phyloP scores from a whole-genome alignment of 164 flowering plant genomes.

The Nymphaea thermarum region DNA sequence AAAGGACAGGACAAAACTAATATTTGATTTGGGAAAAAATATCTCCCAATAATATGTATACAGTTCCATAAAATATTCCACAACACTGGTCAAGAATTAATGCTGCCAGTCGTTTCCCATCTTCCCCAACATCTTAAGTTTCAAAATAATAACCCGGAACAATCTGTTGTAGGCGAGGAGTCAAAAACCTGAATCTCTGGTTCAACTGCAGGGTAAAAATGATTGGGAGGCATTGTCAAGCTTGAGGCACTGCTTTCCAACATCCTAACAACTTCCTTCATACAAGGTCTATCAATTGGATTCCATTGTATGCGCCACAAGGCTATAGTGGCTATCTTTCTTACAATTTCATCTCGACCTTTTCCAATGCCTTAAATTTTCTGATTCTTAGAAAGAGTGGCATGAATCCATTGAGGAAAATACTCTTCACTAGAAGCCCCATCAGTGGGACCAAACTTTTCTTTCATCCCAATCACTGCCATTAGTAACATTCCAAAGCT shows the following conservation, averaged over 20 bases:
- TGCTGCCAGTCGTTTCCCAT: too few species aligned
- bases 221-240: slow-evolving; percentile 9
- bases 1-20: too few species aligned
- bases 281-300: slow-evolving; percentile 8
- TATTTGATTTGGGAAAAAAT: too few species aligned
- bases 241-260: slow-evolving; percentile 3
- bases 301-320: slow-evolving; percentile 12
- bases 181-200: too few species aligned
- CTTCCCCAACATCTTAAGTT: too few species aligned
- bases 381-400: neutral
- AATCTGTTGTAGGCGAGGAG: too few species aligned
- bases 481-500: slow-evolving; percentile 5
- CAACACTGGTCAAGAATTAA: too few species aligned
- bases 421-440: slow-evolving; percentile 1
- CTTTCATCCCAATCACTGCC: neutral
- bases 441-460: neutral
- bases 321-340: slow-evolving; percentile 9
- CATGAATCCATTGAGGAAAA: slow-evolving; percentile 5
- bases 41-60: too few species aligned
- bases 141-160: too few species aligned
- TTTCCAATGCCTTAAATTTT: neutral
- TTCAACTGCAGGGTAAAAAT: neutral
- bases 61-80: too few species aligned
- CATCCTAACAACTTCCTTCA: slow-evolving; percentile 8
- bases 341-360: slow-evolving; percentile 5